Evolutionary conservation across 1,139 yeast genomes (phyloP), one percentile per base, ranked within the genome.

Genomic region (Debaryomyces psychrophilus): DNA sequence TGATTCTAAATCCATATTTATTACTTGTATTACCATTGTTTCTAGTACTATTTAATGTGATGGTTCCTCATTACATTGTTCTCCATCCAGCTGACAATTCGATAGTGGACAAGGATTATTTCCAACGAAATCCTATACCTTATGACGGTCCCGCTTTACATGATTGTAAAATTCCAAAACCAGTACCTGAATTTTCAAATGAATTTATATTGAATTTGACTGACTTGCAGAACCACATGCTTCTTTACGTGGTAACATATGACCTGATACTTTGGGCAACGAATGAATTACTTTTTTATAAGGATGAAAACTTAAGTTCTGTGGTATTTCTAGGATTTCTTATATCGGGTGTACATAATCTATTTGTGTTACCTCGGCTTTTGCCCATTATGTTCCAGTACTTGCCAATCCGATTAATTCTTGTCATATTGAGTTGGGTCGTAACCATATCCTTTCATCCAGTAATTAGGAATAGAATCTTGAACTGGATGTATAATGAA

Each of bases 201-300:
- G 96, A 90, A 61, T 90, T 89, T 60, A 67, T 85, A 23, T 64
- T 90, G 50, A 90, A 90, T 61, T 70, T 88, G 55, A 88, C 95
- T 0, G 97, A 90, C 66, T 72, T 90, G 46, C 97, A 90, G 59
- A 90, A 90, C 62, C 85, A 83, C 55, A 85, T 87, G 90, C 63
- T 83, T n/a, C 61, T 83, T 14, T 88, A 84, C 58, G 82, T 86
- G 8, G 64, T 69, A n/a, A 66, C 73, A 0, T 89, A 84, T 73
- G 95, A 90, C 64, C 71, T 73, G 29, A 48, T 80, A 5, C 68
- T 75, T 20, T 67, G 74, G 60, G 49, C 79, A 42, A 70, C 87
- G 23, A 66, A 70, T 23, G 82, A 81, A 50, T 82, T 84, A 60
- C 81, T 87, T 1, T 85, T 78, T 60, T 90, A 84, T 61, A 74